Base-by-base conservation (phyloP, 2,329 filamentous ascomycete genomes). In the Camillea tinctor region DNA sequence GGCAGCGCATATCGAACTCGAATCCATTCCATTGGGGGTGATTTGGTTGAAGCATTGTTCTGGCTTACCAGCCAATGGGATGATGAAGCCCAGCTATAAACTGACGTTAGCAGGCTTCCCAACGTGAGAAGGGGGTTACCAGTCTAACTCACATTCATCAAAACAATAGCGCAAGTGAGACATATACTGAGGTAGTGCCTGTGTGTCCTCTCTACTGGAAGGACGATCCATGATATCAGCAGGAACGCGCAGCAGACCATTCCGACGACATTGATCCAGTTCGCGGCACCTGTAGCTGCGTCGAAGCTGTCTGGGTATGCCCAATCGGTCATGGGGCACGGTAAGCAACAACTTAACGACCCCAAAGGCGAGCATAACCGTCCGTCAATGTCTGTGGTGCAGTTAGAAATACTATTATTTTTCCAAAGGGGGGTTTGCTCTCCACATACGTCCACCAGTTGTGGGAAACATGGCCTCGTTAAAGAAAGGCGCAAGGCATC, bases 151-250 rank as follows among this genome's bases (percentile, higher is more conserved):
- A 93, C 91, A 73, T 90, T 90, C 84, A 98, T 91, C 59, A 94
- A 80, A 50, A 89, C 78, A 49, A 94, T 86, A 4, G 86, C 91
- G 51, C 91, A 75, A 4, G 91, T 90, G 55, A 98, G 80, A 73
- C 92, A 95, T 65, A 97, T 89, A 72, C 91, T 97, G 44, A 99
- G 81, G 71, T 98, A 98, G 74, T 99, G 95, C 56, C 93, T 88
- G 71, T 92, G 87, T 6, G 95, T 97, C 79, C 92, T 94, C 69
- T 96, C 92, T 22, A 92, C 86, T 0, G 95, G 93, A 21, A 99
- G 80, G 15, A 89, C 81, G 3, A 86, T 79, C 82, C 93, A 98
- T 5, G 92, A 96, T 5, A 91, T 55, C 17, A 98, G 79, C 58
- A 98, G 80, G 71, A 95, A 94, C 17, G 87, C 71, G 62, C 90